Percentiles rank a stretch among this genome's conserved stretches.
These are phyloP conservation scores for Eleusine coracana DNA, from an alignment of 176 grass and related monocot species.

Conservation along the genomic window DNA sequence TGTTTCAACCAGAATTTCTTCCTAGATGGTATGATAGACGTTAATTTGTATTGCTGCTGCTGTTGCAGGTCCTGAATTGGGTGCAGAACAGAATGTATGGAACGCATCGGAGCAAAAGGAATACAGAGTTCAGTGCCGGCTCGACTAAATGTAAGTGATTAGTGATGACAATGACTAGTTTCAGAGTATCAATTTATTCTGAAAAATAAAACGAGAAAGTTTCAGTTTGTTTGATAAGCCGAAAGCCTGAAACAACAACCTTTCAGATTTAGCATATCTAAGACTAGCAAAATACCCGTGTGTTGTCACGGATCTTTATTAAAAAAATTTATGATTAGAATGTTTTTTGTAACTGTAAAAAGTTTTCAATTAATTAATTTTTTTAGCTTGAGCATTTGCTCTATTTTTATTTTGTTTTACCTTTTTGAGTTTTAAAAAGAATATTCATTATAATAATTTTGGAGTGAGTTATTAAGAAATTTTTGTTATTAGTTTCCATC, in stretches of 20 bases:
- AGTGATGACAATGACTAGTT: neutral
- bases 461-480: too few species aligned
- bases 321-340: too few species aligned
- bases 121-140: constrained; percentile 18
- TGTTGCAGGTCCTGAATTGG: constrained; percentile 63
- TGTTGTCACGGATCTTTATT: too few species aligned
- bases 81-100: constrained; percentile 58
- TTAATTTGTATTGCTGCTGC: constrained; percentile 7
- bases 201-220: neutral
- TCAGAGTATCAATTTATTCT: neutral
- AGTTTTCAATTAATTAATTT: too few species aligned
- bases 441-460: too few species aligned
- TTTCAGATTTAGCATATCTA: neutral
- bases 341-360: too few species aligned
- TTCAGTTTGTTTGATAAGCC: neutral
- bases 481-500: too few species aligned
- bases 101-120: constrained; percentile 45
- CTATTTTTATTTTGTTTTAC: too few species aligned
- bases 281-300: neutral
- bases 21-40: neutral
- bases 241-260: neutral
- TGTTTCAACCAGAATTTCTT: neutral
- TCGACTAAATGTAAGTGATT: constrained; percentile 42
- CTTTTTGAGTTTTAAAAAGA: too few species aligned
- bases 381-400: too few species aligned